These are phyloP conservation scores for Neostapfia colusana DNA, from an alignment of 176 grass and related monocot species.

Conservation along the genomic window DNA sequence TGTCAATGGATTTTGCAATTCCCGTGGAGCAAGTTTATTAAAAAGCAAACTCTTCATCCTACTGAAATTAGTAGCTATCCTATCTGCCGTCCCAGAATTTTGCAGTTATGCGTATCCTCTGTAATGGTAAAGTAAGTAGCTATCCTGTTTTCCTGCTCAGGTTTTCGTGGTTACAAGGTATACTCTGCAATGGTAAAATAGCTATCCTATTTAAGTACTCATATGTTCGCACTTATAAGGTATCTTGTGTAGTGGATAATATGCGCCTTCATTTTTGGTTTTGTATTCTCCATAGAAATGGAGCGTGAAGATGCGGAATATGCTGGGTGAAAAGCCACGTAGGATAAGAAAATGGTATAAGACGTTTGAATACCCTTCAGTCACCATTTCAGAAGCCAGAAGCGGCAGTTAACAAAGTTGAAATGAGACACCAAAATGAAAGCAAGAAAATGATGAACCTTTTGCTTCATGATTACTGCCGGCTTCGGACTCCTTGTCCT, in stretches of 20 bases:
- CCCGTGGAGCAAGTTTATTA: not conserved
- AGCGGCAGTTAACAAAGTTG: conserved; percentile 21
- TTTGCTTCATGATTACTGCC: conserved; percentile 15
- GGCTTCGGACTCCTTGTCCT: conserved; percentile 25
- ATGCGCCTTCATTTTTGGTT: not conserved
- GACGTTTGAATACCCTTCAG: not conserved
- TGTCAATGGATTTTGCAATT: not conserved
- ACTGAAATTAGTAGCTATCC: not conserved
- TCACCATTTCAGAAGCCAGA: not conserved
- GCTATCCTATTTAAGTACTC: not conserved
- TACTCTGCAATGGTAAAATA: not conserved
- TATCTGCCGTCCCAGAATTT: not conserved
- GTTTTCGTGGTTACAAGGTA: not conserved
- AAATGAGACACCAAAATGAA: conserved; percentile 15
- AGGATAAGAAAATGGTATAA: not conserved
- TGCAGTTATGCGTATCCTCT: not conserved
- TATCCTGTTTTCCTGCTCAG: conserved; percentile 1
- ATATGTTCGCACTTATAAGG: not conserved
- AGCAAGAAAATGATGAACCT: conserved; percentile 32
- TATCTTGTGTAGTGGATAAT: conserved; percentile 13
- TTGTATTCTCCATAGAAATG: not conserved
- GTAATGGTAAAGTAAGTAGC: not conserved
- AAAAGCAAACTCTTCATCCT: not conserved
- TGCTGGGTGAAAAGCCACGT: conserved; percentile 8
- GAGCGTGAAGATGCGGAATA: not conserved